Conservation (phyloP, 768 basidiomycete species). For the Panus rudis region DNA sequence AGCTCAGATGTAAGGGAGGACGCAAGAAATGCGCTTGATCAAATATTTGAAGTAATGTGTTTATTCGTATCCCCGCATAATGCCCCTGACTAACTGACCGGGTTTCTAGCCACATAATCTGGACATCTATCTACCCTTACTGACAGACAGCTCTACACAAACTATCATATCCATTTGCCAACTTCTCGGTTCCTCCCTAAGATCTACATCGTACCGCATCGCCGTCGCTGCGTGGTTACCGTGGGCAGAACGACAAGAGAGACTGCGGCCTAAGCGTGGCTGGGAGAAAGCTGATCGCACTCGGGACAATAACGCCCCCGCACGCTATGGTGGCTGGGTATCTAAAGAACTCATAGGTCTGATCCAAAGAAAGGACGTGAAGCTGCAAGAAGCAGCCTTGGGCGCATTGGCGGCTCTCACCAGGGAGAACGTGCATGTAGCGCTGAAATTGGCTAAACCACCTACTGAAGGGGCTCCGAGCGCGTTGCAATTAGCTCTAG, state of each 20-base stretch:
- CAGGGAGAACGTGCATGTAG: constrained; percentile 53
- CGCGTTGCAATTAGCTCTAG: constrained; percentile 39
- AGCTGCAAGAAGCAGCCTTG: constrained; percentile 64
- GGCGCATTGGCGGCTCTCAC: constrained; percentile 59
- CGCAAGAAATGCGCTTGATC: constrained; percentile 50
- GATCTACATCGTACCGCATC: constrained; percentile 41
- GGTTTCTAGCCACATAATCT: too few species aligned
- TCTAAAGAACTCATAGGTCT: constrained; percentile 42
- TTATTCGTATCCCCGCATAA: background rate
- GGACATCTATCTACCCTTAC: constrained; percentile 61
- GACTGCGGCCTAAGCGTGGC: constrained; percentile 53
- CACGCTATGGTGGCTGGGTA: constrained; percentile 44
- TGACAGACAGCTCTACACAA: constrained; percentile 37
- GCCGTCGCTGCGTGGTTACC: constrained; percentile 60
- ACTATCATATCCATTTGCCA: constrained; percentile 48
- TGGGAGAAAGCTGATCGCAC: constrained; percentile 70
- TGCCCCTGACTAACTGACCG: background rate
- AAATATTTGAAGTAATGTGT: constrained; percentile 47
- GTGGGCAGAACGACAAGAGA: constrained; percentile 43
- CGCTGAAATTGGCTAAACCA: constrained; percentile 39
- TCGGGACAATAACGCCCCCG: too few species aligned
- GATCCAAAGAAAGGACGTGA: constrained; percentile 39
- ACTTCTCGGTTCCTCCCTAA: constrained; percentile 46
- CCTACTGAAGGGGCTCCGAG: constrained; percentile 34
- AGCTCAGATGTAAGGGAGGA: constrained; percentile 35